These are phyloP conservation scores for Ampelomyces quisqualis DNA, from an alignment of 2,329 filamentous ascomycete species.

Conservation along the genomic window DNA sequence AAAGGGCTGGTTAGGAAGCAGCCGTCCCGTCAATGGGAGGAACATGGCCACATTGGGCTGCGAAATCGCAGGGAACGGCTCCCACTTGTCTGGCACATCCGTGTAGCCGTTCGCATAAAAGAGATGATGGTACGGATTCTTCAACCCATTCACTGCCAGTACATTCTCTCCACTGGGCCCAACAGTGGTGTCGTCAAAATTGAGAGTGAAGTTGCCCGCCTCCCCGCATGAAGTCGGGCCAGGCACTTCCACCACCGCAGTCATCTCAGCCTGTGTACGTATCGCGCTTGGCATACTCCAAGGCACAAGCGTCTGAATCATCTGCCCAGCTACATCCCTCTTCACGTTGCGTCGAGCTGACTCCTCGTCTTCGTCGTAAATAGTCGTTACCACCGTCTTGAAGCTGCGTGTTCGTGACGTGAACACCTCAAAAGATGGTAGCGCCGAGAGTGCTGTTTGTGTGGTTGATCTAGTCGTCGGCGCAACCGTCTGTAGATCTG, in stretches of 20 bases:
- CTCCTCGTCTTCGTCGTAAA: slow-evolving; percentile 6
- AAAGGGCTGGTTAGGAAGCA: slow-evolving; percentile 31
- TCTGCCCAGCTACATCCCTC: slow-evolving; percentile 4
- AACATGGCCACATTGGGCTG: slow-evolving; percentile 52
- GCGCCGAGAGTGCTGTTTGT: slow-evolving; percentile 24
- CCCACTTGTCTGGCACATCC: slow-evolving; percentile 49
- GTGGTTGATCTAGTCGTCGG: slow-evolving; percentile 26
- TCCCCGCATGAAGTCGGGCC: slow-evolving; percentile 45
- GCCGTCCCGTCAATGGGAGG: slow-evolving; percentile 39
- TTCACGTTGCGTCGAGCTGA: background rate
- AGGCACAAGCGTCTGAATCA: slow-evolving; percentile 1
- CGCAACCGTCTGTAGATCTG: slow-evolving; percentile 19
- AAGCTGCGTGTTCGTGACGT: slow-evolving; percentile 13
- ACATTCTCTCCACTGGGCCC: slow-evolving; percentile 34
- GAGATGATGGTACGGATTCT: slow-evolving; percentile 54
- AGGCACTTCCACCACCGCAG: slow-evolving; percentile 6
- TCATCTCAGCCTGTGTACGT: background rate
- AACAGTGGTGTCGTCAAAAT: slow-evolving; percentile 30
- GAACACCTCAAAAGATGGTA: slow-evolving; percentile 20
- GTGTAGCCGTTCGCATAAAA: slow-evolving; percentile 54
- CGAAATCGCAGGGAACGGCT: slow-evolving; percentile 50
- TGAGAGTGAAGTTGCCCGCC: slow-evolving; percentile 47
- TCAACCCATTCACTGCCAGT: slow-evolving; percentile 44
- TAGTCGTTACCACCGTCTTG: slow-evolving; percentile 15
- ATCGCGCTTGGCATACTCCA: background rate